These are phyloP conservation scores for Hyaloscypha hepaticicola DNA, from an alignment of 495 filamentous ascomycete species.

Conservation along the genomic window DNA sequence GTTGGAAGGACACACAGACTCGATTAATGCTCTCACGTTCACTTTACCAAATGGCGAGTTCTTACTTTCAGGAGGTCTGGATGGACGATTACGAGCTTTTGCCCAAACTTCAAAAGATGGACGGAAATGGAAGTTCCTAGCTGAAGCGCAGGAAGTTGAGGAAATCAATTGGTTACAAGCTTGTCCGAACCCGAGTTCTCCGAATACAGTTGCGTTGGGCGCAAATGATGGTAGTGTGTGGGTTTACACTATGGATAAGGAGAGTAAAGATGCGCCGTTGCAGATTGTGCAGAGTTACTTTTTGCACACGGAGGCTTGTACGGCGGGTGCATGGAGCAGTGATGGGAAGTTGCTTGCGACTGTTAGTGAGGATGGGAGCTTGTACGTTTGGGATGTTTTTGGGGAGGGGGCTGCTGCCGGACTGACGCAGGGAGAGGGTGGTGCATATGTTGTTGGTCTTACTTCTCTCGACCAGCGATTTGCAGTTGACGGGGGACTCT, in stretches of 20 bases:
- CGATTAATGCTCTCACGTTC: conserved; percentile 81
- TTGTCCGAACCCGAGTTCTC: conserved; percentile 65
- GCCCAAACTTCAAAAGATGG: conserved; percentile 32
- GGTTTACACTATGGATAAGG: conserved; percentile 81
- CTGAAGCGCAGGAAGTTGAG: conserved; percentile 78
- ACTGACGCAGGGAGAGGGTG: conserved; percentile 63
- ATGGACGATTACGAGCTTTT: conserved; percentile 67
- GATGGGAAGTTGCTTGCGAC: conserved; percentile 89
- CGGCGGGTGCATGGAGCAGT: conserved; percentile 86
- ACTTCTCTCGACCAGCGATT: conserved; percentile 85
- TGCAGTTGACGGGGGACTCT: conserved; percentile 86
- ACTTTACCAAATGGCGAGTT: conserved; percentile 81
- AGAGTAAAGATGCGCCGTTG: conserved; percentile 52
- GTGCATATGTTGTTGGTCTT: conserved; percentile 74
- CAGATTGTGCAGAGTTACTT: conserved; percentile 88
- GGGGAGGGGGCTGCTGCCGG: conserved; percentile 76
- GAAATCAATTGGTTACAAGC: conserved; percentile 90
- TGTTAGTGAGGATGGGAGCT: conserved; percentile 81
- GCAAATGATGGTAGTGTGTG: conserved; percentile 92
- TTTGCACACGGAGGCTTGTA: conserved; percentile 81
- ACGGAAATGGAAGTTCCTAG: conserved; percentile 60
- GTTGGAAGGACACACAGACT: conserved; percentile 86
- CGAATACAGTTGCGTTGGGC: conserved; percentile 86
- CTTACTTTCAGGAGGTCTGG: conserved; percentile 80
- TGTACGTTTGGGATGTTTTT: conserved; percentile 93